A percentile compares a stretch with the other conserved stretches of the same genome.
Conservation (phyloP, 2,329 filamentous ascomycete genomes). For the Botrytis medusae region DNA sequence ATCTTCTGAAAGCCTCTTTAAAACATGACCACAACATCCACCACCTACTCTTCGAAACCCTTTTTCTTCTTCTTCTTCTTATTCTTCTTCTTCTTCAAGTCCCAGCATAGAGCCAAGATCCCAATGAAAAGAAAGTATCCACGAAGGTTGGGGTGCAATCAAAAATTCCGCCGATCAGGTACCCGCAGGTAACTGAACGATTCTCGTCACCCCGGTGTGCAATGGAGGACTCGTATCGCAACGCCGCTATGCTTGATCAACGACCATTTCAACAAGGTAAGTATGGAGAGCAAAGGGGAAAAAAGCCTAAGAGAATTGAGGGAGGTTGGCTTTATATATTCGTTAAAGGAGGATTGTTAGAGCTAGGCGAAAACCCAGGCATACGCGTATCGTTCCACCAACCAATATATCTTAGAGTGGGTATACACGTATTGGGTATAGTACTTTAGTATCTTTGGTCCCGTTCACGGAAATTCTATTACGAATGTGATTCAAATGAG, state of each 20-base stretch:
- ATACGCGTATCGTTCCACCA: not conserved
- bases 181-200: slow-evolving; percentile 41
- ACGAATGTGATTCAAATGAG: not conserved
- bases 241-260: slow-evolving; percentile 37
- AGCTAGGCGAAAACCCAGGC: not conserved
- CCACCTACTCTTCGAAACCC: slow-evolving; percentile 19
- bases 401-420: not conserved
- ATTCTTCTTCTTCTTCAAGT: slow-evolving; percentile 43
- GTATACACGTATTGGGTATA: not conserved
- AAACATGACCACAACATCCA: not conserved
- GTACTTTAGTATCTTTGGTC: not conserved
- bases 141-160: slow-evolving; percentile 33
- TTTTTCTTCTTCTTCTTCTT: slow-evolving; percentile 45
- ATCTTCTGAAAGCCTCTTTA: not conserved
- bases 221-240: slow-evolving; percentile 52
- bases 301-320: slow-evolving; percentile 20
- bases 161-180: slow-evolving; percentile 42
- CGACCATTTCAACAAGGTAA: slow-evolving; percentile 40
- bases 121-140: slow-evolving; percentile 42
- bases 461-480: not conserved
- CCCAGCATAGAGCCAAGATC: slow-evolving; percentile 36
- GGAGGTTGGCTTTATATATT: not conserved
- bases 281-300: slow-evolving; percentile 39
- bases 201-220: slow-evolving; percentile 54
- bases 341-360: not conserved